Conservation (phyloP, 345 rosid genomes). For the Boechera stricta region DNA sequence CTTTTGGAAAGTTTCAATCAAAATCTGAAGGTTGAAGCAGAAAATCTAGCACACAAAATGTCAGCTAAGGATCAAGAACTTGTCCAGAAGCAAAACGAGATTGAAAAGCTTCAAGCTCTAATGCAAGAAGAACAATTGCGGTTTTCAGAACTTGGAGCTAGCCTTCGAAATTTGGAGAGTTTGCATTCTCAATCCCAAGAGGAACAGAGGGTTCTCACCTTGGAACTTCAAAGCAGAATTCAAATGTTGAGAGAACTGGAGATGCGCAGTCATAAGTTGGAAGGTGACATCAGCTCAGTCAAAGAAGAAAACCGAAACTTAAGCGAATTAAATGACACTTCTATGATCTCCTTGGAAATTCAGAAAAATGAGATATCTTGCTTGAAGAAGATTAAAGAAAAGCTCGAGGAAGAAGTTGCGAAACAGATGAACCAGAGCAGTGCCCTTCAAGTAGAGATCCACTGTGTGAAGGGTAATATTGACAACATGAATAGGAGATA, state of each 20-base stretch:
- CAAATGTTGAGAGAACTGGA: constrained; percentile 64
- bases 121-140: constrained; percentile 64
- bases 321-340: constrained; percentile 55
- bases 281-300: constrained; percentile 55
- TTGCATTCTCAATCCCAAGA: constrained; percentile 61
- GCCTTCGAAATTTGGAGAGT: constrained; percentile 58
- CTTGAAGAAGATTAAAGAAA: constrained; percentile 70
- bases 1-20: constrained; percentile 67
- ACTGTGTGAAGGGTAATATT: constrained; percentile 67
- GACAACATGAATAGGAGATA: constrained; percentile 62
- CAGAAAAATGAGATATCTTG: constrained; percentile 60
- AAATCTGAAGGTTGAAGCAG: constrained; percentile 67
- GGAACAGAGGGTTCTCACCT: constrained; percentile 71
- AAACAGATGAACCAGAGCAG: constrained; percentile 65
- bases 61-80: constrained; percentile 77
- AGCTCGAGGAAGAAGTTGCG: constrained; percentile 76
- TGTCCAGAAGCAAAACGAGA: constrained; percentile 63
- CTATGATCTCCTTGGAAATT: constrained; percentile 49
- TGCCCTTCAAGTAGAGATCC: constrained; percentile 76
- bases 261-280: constrained; percentile 56
- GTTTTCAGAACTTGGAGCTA: constrained; percentile 61
- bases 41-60: constrained; percentile 55
- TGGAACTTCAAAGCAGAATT: constrained; percentile 65
- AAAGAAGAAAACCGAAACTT: constrained; percentile 59
- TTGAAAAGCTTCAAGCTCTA: constrained; percentile 61